Percentiles rank a stretch among this genome's conserved stretches.
Evolutionary conservation across 768 basidiomycete species (phyloP).

Genomic region (Tulasnella sp.): DNA sequence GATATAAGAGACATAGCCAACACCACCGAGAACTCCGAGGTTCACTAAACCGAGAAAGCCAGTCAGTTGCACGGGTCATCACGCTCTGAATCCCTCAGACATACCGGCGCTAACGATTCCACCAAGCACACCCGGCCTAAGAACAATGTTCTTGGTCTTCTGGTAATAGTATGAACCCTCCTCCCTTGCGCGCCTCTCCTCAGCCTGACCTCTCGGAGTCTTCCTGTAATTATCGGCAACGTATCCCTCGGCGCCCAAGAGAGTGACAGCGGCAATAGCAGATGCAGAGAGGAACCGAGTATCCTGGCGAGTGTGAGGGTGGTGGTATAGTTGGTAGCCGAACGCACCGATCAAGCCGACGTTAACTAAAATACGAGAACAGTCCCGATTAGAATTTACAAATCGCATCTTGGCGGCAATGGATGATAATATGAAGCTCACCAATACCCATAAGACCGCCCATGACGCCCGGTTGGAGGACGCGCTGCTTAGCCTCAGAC

Average conservation of each 20-base stretch:
- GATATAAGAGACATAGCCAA: slow-evolving; percentile 53
- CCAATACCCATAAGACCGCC: slow-evolving; percentile 64
- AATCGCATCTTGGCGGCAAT: not conserved
- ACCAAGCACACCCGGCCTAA: slow-evolving; percentile 56
- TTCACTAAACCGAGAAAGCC: slow-evolving; percentile 38
- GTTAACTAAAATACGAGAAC: slow-evolving; percentile 41
- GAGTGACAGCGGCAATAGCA: slow-evolving; percentile 42
- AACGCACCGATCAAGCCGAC: slow-evolving; percentile 54
- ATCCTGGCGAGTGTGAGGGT: slow-evolving; percentile 51
- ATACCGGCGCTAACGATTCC: slow-evolving; percentile 52
- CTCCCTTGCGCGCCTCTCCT: slow-evolving; percentile 44
- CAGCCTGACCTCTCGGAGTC: slow-evolving; percentile 47
- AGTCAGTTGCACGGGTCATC: not conserved
- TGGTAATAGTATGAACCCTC: slow-evolving; percentile 49
- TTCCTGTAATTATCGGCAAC: slow-evolving; percentile 48
- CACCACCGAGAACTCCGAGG: slow-evolving; percentile 45
- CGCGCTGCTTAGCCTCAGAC: slow-evolving; percentile 39
- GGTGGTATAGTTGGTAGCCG: slow-evolving; percentile 52
- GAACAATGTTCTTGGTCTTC: slow-evolving; percentile 42
- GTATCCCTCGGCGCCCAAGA: slow-evolving; percentile 55
- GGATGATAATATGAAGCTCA: slow-evolving; percentile 25
- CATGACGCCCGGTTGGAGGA: slow-evolving; percentile 57
- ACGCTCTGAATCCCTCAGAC: slow-evolving; percentile 20
- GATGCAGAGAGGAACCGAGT: slow-evolving; percentile 42
- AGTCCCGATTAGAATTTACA: not conserved